Conservation (phyloP, 2,329 filamentous ascomycete species). For the Penicillium sp. region DNA sequence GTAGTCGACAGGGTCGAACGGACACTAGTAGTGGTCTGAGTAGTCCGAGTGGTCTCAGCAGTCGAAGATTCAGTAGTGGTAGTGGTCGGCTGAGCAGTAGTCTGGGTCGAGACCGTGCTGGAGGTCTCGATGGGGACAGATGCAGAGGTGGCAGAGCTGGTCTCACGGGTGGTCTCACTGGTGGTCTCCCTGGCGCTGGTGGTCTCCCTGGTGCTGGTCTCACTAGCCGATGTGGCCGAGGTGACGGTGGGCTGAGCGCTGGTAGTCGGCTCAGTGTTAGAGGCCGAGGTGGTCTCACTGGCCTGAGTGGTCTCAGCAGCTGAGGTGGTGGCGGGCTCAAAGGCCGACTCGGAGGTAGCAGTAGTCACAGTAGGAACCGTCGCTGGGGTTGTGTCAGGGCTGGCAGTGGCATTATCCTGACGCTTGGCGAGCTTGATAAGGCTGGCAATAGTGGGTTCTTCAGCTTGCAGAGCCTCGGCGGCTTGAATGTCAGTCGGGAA, state of each 20-base stretch:
- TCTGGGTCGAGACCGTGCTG: background rate
- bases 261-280: constrained; percentile 9
- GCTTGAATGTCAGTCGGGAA: constrained; percentile 64
- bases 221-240: constrained; percentile 9
- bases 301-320: constrained; percentile 13
- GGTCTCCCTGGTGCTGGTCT: background rate
- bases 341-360: constrained; percentile 7
- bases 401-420: constrained; percentile 41
- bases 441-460: constrained; percentile 61
- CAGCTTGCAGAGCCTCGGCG: constrained; percentile 60
- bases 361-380: constrained; percentile 1
- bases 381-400: constrained; percentile 3
- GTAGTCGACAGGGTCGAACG: constrained; percentile 21
- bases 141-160: constrained; percentile 1
- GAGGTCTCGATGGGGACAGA: background rate
- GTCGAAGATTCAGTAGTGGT: constrained; percentile 9
- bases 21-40: constrained; percentile 13
- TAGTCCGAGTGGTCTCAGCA: constrained; percentile 4
- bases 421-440: constrained; percentile 64
- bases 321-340: constrained; percentile 13
- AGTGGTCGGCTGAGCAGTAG: constrained; percentile 30
- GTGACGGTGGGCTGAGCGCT: constrained; percentile 17
- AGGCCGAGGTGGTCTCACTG: constrained; percentile 11
- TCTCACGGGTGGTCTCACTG: background rate
- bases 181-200: background rate